Base-by-base conservation (phyloP, 1,139 yeast species). In the Taiozyma onychis region DNA sequence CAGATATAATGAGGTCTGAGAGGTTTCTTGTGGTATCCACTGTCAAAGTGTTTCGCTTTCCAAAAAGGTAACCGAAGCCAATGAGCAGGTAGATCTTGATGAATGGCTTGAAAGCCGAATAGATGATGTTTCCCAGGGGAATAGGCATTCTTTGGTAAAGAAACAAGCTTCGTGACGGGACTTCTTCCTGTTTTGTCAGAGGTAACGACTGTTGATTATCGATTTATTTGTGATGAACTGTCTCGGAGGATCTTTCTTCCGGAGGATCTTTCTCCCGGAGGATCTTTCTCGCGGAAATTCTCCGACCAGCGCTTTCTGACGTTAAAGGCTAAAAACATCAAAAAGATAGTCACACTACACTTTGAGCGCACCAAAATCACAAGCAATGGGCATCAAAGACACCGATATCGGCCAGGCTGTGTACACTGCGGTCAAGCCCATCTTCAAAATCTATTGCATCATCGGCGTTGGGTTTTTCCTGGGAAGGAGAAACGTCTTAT, bases 361-460 rank as follows among this genome's bases (percentile, higher is more conserved):
- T 18, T 18, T 18, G 18, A 18, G 18, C 18, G 18, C 18, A 18
- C 18, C 18, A 18, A 18, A 18, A 18, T 18, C 18, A 18, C 18
- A 18, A 18, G 14, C 16, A 24, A 48, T 48, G 50, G 3, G 45
- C 14, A 13, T 37, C 21, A 26, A 41, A 4, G 27, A 18, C 10
- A 21, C 52, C 2, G 16, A 80, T 1, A 64, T 89, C 43, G 95
- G 96, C 14, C 72, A 77, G 48, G 81, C 88, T 44, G 84, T 91
- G 11, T 91, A 87, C 71, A 76, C 90, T 11, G 80, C 97, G 0
- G 91, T 88, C 46, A 90, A 89, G 71, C 98, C 98, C 22, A 85
- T 91, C 55, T 80, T 90, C 70, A 91, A 91, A 70, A 89, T 91
- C 60, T 89, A 90, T 64, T 68, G 88, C 64, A 86, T 89, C 64